phyloP scores from a whole-genome alignment of 768 basidiomycete species.

The Boletellus emodensis region DNA sequence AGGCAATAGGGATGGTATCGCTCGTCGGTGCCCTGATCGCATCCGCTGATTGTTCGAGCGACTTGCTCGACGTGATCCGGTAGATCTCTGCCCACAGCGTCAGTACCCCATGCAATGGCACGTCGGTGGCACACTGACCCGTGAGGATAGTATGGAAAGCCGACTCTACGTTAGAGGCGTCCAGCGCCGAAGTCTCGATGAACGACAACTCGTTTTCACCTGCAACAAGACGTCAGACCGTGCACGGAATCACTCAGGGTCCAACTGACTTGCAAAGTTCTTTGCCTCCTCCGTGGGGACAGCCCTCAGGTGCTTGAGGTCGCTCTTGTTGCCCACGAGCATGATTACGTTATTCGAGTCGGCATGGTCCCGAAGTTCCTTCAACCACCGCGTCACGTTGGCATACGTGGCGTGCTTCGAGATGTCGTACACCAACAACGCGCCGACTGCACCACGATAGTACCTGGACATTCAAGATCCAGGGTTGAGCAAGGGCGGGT shows the following conservation, averaged over 20 bases:
- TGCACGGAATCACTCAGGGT: background rate
- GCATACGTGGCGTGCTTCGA: conserved; percentile 92
- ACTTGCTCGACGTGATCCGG: conserved; percentile 94
- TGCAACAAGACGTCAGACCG: conserved; percentile 26
- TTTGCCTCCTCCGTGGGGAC: conserved; percentile 98
- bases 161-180: conserved; percentile 96
- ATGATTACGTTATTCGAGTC: conserved; percentile 92
- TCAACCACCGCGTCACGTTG: conserved; percentile 93
- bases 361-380: conserved; percentile 94
- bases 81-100: conserved; percentile 72
- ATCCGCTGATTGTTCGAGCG: conserved; percentile 79
- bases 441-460: conserved; percentile 95
- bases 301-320: conserved; percentile 95
- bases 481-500: background rate
- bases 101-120: background rate
- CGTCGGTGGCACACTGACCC: conserved; percentile 45
- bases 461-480: conserved; percentile 49
- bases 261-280: conserved; percentile 72
- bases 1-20: conserved; percentile 79
- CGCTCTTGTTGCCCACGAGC: conserved; percentile 98
- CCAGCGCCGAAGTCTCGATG: conserved; percentile 99
- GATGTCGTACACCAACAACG: conserved; percentile 91
- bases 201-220: conserved; percentile 91
- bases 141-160: conserved; percentile 97
- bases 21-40: conserved; percentile 76